Evolutionary conservation across 1,284 basidiomycete species (phyloP).

Genomic region (Malassezia sp.): DNA sequence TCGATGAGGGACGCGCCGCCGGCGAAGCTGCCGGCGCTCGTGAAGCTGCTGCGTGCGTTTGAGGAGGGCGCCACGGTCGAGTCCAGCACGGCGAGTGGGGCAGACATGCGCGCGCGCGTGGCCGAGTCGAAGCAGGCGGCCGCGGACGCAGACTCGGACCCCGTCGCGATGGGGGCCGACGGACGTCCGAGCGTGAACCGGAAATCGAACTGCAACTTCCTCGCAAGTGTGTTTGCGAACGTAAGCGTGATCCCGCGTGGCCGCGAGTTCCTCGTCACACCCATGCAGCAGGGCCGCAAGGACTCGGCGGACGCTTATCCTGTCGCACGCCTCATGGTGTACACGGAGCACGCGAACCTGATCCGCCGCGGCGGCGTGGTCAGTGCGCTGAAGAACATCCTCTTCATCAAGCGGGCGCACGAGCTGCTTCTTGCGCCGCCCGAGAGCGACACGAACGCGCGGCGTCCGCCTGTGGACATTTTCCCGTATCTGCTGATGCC

Average conservation of each 20-base stretch:
- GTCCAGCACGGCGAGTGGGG: constrained; percentile 26
- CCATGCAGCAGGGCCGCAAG: constrained; percentile 19
- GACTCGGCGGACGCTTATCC: constrained; percentile 34
- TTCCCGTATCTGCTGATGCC: constrained; percentile 61
- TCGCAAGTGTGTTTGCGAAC: constrained; percentile 46
- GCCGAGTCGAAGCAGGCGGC: constrained; percentile 14
- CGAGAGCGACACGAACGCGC: constrained; percentile 10
- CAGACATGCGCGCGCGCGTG: constrained; percentile 34
- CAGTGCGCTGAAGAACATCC: constrained; percentile 42
- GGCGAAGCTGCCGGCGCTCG: constrained; percentile 37
- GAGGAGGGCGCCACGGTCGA: constrained; percentile 43
- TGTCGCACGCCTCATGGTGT: constrained; percentile 39
- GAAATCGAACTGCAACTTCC: constrained; percentile 44
- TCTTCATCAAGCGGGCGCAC: constrained; percentile 42
- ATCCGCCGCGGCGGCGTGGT: constrained; percentile 44
- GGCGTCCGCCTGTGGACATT: constrained; percentile 38
- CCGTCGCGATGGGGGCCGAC: constrained; percentile 24
- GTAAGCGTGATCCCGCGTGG: constrained; percentile 36
- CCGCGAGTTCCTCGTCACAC: constrained; percentile 39
- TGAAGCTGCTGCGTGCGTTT: constrained; percentile 39
- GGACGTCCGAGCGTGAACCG: constrained; percentile 33
- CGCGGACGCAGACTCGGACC: constrained; percentile 3
- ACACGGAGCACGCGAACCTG: constrained; percentile 44
- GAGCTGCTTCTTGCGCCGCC: constrained; percentile 36
- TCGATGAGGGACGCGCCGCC: constrained; percentile 17